phyloP scores from a whole-genome alignment of 2,329 filamentous ascomycete genomes.

The Ophiostoma sp. region DNA sequence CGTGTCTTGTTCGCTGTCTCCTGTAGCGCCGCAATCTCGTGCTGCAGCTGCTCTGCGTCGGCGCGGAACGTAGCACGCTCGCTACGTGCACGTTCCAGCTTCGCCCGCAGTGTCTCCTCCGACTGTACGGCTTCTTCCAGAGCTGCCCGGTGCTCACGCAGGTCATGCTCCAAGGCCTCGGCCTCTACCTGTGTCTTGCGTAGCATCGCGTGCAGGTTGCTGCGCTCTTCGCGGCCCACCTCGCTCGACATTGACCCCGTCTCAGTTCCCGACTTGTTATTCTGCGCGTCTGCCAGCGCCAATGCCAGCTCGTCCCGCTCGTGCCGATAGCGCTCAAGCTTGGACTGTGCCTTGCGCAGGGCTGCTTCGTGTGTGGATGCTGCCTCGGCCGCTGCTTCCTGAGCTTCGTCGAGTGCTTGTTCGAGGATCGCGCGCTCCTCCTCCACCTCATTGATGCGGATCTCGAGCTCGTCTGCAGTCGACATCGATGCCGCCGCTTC shows the following conservation, averaged over 20 bases:
- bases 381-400: constrained; percentile 47
- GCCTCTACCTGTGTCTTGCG: constrained; percentile 58
- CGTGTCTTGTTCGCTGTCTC: constrained; percentile 37
- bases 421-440: constrained; percentile 55
- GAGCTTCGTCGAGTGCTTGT: constrained; percentile 52
- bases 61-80: constrained; percentile 55
- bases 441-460: constrained; percentile 51
- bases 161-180: constrained; percentile 65
- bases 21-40: constrained; percentile 45
- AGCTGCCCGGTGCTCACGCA: constrained; percentile 62
- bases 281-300: constrained; percentile 33
- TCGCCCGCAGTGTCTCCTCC: constrained; percentile 57
- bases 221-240: constrained; percentile 49
- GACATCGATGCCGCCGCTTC: constrained; percentile 37
- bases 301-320: constrained; percentile 40
- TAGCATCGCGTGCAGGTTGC: constrained; percentile 55
- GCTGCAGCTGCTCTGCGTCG: constrained; percentile 50
- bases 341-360: constrained; percentile 42
- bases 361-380: constrained; percentile 41
- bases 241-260: constrained; percentile 30
- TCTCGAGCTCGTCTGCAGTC: constrained; percentile 43
- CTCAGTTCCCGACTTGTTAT: constrained; percentile 21
- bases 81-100: constrained; percentile 64
- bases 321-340: constrained; percentile 48
- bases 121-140: constrained; percentile 52